phyloP scores from a whole-genome alignment of 805 yeast genomes.

The Pichia eremophila region DNA sequence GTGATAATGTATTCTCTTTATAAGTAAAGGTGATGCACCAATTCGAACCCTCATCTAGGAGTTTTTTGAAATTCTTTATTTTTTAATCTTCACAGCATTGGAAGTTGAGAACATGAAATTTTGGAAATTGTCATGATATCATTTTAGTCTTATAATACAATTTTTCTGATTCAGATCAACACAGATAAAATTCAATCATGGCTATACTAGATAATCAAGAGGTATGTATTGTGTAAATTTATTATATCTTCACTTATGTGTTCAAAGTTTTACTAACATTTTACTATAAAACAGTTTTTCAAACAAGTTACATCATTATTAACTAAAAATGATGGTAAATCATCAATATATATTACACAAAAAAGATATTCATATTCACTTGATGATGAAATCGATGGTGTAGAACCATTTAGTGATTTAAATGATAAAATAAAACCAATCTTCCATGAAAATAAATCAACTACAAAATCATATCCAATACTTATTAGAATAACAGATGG shows the following conservation, averaged over 20 bases:
- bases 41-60: too few species aligned
- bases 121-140: too few species aligned
- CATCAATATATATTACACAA: slow-evolving; percentile 52
- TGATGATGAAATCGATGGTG: slow-evolving; percentile 13
- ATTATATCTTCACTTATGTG: too few species aligned
- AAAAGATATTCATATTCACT: slow-evolving; percentile 34
- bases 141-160: too few species aligned
- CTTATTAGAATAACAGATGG: slow-evolving; percentile 64
- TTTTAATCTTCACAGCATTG: too few species aligned
- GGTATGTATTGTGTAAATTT: slow-evolving; percentile 12
- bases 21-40: too few species aligned
- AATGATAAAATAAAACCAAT: slow-evolving; percentile 11
- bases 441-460: slow-evolving; percentile 2
- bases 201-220: slow-evolving; percentile 14
- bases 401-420: slow-evolving; percentile 9
- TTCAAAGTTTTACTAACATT: not conserved
- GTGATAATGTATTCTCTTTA: too few species aligned
- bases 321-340: slow-evolving; percentile 22
- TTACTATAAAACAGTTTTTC: slow-evolving; percentile 15
- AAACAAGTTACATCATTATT: slow-evolving; percentile 16
- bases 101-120: too few species aligned
- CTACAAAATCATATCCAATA: slow-evolving; percentile 37
- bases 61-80: too few species aligned
- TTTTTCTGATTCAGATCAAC: too few species aligned
- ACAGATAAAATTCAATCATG: not conserved